These are phyloP conservation scores for Cercospora canescens DNA, from an alignment of 2,329 filamentous ascomycete species.

Conservation along the genomic window DNA sequence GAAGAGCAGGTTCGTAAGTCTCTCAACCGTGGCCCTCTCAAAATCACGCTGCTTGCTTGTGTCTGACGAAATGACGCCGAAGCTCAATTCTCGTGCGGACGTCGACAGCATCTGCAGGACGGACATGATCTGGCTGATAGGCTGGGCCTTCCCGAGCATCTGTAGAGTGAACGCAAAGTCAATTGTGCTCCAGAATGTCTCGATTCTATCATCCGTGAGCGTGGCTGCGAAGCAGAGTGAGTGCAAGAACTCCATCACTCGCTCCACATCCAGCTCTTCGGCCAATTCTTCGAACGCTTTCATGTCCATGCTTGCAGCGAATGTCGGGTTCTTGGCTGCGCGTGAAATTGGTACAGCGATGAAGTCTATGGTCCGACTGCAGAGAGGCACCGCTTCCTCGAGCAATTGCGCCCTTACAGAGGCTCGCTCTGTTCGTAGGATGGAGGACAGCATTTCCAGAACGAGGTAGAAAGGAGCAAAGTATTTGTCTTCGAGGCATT, in stretches of 20 bases:
- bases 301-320: conserved; percentile 23
- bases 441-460: conserved; percentile 63
- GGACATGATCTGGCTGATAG: conserved; percentile 60
- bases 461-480: conserved; percentile 66
- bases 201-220: conserved; percentile 41
- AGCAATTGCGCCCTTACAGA: conserved; percentile 61
- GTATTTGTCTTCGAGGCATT: conserved; percentile 64
- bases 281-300: conserved; percentile 46
- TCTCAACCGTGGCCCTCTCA: conserved; percentile 57
- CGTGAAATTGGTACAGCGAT: conserved; percentile 53
- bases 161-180: conserved; percentile 66
- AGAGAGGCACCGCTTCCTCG: conserved; percentile 52
- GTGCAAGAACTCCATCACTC: conserved; percentile 67
- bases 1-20: conserved; percentile 62
- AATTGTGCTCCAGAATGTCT: conserved; percentile 66
- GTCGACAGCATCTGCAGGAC: conserved; percentile 68
- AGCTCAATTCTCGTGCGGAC: conserved; percentile 62
- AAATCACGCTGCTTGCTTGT: conserved; percentile 35
- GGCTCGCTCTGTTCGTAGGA: conserved; percentile 62
- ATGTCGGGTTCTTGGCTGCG: conserved; percentile 37
- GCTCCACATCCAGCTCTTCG: conserved; percentile 63
- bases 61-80: conserved; percentile 65
- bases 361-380: conserved; percentile 51
- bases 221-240: conserved; percentile 59
- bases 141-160: conserved; percentile 67